These are phyloP conservation scores for Cutaneotrichosporon mucoides DNA, from an alignment of 1,284 basidiomycete species.

Conservation along the genomic window DNA sequence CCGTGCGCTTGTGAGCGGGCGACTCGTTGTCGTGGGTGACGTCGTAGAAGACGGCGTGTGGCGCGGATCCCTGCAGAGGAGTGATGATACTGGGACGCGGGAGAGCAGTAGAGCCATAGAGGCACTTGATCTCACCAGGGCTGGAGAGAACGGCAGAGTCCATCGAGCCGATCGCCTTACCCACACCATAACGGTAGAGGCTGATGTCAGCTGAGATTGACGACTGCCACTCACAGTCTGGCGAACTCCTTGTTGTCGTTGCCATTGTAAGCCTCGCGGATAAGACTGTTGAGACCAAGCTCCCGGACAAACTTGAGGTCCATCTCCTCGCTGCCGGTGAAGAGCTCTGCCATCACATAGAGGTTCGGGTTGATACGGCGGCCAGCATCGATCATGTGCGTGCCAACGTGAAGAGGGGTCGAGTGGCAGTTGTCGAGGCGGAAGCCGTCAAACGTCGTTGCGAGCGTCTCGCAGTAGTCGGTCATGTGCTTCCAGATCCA, in stretches of 20 bases:
- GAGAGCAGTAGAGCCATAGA: constrained; percentile 65
- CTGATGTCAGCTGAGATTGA: constrained; percentile 10
- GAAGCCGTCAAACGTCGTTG: constrained; percentile 85
- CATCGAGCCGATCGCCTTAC: constrained; percentile 80
- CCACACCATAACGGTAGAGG: constrained; percentile 79
- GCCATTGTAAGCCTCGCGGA: constrained; percentile 87
- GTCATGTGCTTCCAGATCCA: constrained; percentile 95
- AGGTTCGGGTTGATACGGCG: constrained; percentile 82
- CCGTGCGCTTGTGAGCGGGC: constrained; percentile 77
- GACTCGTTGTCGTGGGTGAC: constrained; percentile 95
- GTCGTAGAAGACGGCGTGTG: constrained; percentile 89
- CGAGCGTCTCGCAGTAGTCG: constrained; percentile 72
- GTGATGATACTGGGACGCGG: constrained; percentile 67
- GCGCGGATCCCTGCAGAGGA: constrained; percentile 74
- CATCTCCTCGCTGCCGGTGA: constrained; percentile 92
- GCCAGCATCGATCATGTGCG: constrained; percentile 83
- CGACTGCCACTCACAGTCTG: constrained; percentile 52
- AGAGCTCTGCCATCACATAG: constrained; percentile 94
- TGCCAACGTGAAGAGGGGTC: constrained; percentile 93
- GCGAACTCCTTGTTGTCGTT: constrained; percentile 82
- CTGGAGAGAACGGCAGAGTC: constrained; percentile 75
- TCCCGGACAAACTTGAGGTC: constrained; percentile 85
- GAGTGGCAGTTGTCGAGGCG: constrained; percentile 98
- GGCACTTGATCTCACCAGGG: constrained; percentile 65
- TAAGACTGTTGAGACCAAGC: constrained; percentile 83